Evolutionary conservation across 352 stramenopile genomes (phyloP).

Genomic region (Globisporangium middletonii): DNA sequence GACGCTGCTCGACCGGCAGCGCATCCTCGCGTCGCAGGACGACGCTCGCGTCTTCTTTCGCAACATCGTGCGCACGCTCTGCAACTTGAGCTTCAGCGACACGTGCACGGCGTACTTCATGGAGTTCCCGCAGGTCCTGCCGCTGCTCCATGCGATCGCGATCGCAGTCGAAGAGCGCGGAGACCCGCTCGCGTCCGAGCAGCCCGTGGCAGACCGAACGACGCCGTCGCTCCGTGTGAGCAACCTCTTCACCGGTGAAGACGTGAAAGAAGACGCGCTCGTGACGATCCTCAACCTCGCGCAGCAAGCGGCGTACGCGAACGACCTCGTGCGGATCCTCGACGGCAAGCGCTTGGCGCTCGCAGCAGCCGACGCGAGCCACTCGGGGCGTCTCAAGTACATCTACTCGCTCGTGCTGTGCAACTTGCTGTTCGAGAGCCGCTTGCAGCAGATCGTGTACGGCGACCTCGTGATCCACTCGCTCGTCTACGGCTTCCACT

Average conservation of each 20-base stretch:
- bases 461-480: constrained; percentile 45
- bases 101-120: constrained; percentile 41
- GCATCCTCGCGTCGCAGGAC: constrained; percentile 12
- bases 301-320: constrained; percentile 31
- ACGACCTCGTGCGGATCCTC: constrained; percentile 48
- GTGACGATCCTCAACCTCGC: constrained; percentile 64
- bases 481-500: constrained; percentile 52
- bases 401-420: constrained; percentile 55
- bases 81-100: constrained; percentile 61
- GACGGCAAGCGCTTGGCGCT: constrained; percentile 46
- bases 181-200: neutral
- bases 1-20: constrained; percentile 35
- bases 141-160: constrained; percentile 33
- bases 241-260: constrained; percentile 20
- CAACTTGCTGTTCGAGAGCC: constrained; percentile 65
- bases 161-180: constrained; percentile 4
- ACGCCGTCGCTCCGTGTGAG: neutral
- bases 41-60: constrained; percentile 33
- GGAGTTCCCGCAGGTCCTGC: constrained; percentile 53
- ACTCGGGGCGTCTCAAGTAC: constrained; percentile 46
- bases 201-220: no score
- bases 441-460: constrained; percentile 58
- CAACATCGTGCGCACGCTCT: constrained; percentile 52
- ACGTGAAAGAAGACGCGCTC: constrained; percentile 60
- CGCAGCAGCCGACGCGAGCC: constrained; percentile 23